A percentile compares a stretch with the other conserved stretches of the same genome.
These are phyloP conservation scores for Agaricus blazei DNA, from an alignment of 768 basidiomycete species.

Conservation along the genomic window DNA sequence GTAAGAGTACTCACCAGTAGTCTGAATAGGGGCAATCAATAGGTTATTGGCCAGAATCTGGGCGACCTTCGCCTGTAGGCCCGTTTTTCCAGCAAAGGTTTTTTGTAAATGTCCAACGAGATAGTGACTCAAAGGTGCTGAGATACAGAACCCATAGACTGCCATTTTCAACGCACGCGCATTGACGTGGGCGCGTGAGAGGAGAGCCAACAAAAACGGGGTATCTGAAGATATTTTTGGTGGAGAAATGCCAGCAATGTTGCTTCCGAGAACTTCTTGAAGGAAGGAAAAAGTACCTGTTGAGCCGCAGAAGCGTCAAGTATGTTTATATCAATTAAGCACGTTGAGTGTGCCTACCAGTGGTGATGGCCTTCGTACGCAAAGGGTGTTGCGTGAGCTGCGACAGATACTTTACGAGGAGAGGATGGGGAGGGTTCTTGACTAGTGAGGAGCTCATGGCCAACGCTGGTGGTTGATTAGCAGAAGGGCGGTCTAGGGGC, in stretches of 20 bases:
- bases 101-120: conserved; percentile 71
- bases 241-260: conserved; percentile 55
- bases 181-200: conserved; percentile 57
- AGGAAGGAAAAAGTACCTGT: conserved; percentile 55
- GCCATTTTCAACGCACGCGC: conserved; percentile 79
- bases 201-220: conserved; percentile 42
- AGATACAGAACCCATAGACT: conserved; percentile 76
- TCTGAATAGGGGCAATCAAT: conserved; percentile 71
- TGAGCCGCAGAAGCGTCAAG: conserved; percentile 1
- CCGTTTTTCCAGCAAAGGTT: conserved; percentile 70
- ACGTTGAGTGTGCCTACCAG: conserved; percentile 36
- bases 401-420: conserved; percentile 66
- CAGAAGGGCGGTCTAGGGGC: not conserved
- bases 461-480: conserved; percentile 6
- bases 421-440: conserved; percentile 30
- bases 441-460: conserved; percentile 34
- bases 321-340: not conserved
- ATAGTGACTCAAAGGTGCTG: conserved; percentile 75
- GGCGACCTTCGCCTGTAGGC: conserved; percentile 54
- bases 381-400: conserved; percentile 67
- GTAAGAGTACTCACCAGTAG: conserved; percentile 43
- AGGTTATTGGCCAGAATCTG: conserved; percentile 78
- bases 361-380: conserved; percentile 76
- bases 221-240: conserved; percentile 49
- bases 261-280: conserved; percentile 78